Base-by-base conservation (phyloP, 305 asterid genomes). In the Andrographis paniculata region DNA sequence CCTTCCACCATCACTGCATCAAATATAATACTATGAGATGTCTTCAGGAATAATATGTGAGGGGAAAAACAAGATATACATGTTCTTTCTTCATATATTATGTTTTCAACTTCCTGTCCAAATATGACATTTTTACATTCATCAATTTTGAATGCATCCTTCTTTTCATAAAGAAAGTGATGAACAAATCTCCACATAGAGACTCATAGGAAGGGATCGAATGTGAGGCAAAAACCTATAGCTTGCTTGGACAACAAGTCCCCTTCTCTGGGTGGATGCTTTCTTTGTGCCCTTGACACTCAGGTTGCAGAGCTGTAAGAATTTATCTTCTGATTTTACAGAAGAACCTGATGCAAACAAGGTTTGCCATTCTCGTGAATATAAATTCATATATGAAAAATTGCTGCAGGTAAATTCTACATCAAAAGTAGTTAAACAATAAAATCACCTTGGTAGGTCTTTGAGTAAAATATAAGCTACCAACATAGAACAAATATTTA, bases 1-100 rank as follows among this genome's bases (percentile, higher is more conserved):
- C 61, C 83, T 69, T 60, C 77, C 77, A 52, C 64, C 78, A 64
- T 80, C 82, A 46, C 87, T 87, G 68, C 69, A 63, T 56, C 59
- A 45, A 11, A 27, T 13, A 43, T 19, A 17, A 18, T 5, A 6
- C 5, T n/a, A 3, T 24, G 30, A 24, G 30, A 24, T 24, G 8
- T 24, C 30, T 24, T 24, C 30, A 24, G 30, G 30, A 24, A 24
- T 3, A 24, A 24, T 3, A 24, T 24, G 8, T 3, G 8, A 24
- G 8, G 30, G 8, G 8, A 24, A 24, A 24, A 24, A 24, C 6
- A 24, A 4, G n/a, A n/a, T n/a, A n/a, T n/a, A n/a, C n/a, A n/a
- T n/a, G n/a, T n/a, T n/a, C n/a, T n/a, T n/a, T n/a, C n/a, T n/a
- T n/a, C n/a, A n/a, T n/a, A n/a, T n/a, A n/a, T n/a, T n/a, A n/a